Base-by-base conservation (phyloP, 768 basidiomycete species). In the Podaxis rugospora region DNA sequence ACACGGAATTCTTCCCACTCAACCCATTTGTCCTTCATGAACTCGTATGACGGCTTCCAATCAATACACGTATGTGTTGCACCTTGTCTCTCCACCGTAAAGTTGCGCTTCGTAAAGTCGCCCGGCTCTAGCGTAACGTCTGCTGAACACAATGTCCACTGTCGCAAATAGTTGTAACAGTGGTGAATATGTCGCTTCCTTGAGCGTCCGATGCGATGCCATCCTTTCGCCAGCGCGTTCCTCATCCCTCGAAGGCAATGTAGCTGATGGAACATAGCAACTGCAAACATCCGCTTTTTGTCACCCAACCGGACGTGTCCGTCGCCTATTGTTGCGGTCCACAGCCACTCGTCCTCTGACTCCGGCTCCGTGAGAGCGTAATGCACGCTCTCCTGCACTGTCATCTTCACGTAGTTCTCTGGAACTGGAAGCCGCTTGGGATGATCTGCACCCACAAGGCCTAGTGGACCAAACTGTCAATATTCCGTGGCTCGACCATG, bases 121-220 rank as follows among this genome's bases (percentile, higher is more conserved):
- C 71, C 80, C 0, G 75, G 75, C 51, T 83, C 82, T 36, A 84
- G 69, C 1, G 81, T 82, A 27, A 77, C 68, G 64, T 83, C 81
- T 10, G 80, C 76, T 7, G 70, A 66, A 64, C 83, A 84, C 25
- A 83, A 70, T 0, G 73, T 68, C 68, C 72, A 74, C 65, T 80
- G 74, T 14, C 81, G 71, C 51, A 84, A 67, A 66, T 82, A 83
- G 54, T 80, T 80, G 56, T 79, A 68, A 65, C 82, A 83, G 64
- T 82, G 83, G 46, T 72, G 64, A 6, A 75, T 66, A 59, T 78
- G 75, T 28, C 63, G 57, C 42, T 66, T 64, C 11, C 71, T 63
- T 18, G 55, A 63, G 21, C 62, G 58, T 16, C 59, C 63, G 32
- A 70, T 63, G 18, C 28, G 63, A 7, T 62, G 57, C 68, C 68